A percentile compares a stretch with the other conserved stretches of the same genome.
Evolutionary conservation across 2,329 filamentous ascomycete species (phyloP).

Genomic region (Aureobasidium sp.): DNA sequence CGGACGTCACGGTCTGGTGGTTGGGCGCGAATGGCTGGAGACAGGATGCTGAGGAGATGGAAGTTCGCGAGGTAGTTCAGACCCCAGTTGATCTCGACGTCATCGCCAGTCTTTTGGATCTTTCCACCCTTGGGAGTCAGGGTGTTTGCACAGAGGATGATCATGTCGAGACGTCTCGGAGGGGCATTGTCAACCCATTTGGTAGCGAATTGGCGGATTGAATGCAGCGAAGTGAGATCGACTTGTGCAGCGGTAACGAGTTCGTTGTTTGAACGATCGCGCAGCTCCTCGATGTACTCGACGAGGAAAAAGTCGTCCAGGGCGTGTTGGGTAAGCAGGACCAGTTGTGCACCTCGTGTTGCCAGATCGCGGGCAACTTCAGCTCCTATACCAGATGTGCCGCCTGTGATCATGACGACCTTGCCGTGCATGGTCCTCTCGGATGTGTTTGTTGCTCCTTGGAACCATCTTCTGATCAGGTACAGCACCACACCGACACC

Average conservation of each 20-base stretch:
- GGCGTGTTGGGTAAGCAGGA: constrained; percentile 87
- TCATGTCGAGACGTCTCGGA: constrained; percentile 87
- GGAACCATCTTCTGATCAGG: constrained; percentile 78
- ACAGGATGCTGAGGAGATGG: constrained; percentile 91
- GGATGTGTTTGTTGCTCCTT: constrained; percentile 76
- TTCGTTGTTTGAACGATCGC: constrained; percentile 79
- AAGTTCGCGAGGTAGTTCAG: constrained; percentile 97
- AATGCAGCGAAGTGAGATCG: constrained; percentile 90
- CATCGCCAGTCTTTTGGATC: constrained; percentile 72
- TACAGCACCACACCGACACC: constrained; percentile 59
- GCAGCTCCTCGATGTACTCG: constrained; percentile 92
- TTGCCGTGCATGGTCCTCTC: constrained; percentile 94
- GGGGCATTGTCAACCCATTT: constrained; percentile 98
- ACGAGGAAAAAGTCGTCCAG: constrained; percentile 88
- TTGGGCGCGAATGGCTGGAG: constrained; percentile 89
- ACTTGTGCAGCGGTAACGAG: constrained; percentile 97
- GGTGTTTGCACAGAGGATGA: constrained; percentile 87
- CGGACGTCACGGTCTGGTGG: constrained; percentile 95
- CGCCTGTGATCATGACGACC: constrained; percentile 92
- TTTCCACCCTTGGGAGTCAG: constrained; percentile 73
- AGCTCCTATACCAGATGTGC: constrained; percentile 93
- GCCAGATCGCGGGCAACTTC: constrained; percentile 80
- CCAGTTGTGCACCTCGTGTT: constrained; percentile 84
- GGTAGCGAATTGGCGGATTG: constrained; percentile 92
- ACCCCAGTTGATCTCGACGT: constrained; percentile 91